These are phyloP conservation scores for Chenopodium quinoa DNA, from an alignment of 148 eudicot species.

Conservation along the genomic window DNA sequence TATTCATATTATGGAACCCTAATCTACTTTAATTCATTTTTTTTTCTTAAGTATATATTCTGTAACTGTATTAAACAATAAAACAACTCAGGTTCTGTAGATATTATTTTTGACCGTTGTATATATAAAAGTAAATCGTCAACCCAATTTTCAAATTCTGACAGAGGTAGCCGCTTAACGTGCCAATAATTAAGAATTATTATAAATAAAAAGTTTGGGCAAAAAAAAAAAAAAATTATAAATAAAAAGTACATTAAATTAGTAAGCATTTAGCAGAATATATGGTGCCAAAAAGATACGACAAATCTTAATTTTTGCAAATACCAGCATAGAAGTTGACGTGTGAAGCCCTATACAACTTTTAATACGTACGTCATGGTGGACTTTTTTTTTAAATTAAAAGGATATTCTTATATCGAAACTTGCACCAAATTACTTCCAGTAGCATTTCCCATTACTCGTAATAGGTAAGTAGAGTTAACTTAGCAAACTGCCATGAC, in stretches of 20 bases:
- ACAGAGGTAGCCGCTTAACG: slow-evolving; percentile 3
- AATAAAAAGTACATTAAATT: background rate
- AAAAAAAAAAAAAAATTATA: too few species aligned
- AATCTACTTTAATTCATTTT: too few species aligned
- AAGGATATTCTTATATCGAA: background rate
- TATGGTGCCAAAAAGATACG: background rate
- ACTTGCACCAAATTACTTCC: too few species aligned
- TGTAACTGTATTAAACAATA: too few species aligned
- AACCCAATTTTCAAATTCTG: background rate
- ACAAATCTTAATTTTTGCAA: slow-evolving; percentile 9
- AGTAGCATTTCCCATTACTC: too few species aligned
- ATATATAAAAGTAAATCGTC: background rate
- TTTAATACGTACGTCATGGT: background rate
- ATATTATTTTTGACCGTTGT: background rate
- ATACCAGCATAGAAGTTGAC: slow-evolving; percentile 4
- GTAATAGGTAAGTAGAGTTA: too few species aligned
- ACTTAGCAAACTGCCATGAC: too few species aligned
- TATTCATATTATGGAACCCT: too few species aligned
- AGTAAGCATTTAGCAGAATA: background rate
- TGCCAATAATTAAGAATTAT: slow-evolving; percentile 2
- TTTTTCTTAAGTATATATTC: too few species aligned
- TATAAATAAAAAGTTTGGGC: background rate
- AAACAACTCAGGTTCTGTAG: too few species aligned
- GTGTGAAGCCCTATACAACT: slow-evolving; percentile 10
- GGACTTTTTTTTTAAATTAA: background rate